Conservation (phyloP, 306 rosid species). For the Rosa multiflora region DNA sequence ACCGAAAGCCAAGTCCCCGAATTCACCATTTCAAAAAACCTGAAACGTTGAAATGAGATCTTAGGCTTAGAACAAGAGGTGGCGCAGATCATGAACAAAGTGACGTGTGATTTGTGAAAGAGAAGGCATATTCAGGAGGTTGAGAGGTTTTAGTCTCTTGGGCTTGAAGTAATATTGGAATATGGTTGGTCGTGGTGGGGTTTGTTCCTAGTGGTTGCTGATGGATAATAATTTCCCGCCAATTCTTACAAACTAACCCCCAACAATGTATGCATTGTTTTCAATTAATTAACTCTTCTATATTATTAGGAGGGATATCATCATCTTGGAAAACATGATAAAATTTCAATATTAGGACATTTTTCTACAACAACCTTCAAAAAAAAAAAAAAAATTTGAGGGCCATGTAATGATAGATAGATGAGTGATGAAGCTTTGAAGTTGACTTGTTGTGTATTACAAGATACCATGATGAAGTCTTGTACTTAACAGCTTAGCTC, state of each 20-base stretch:
- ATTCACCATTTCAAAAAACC: constrained; percentile 50
- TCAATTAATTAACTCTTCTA: not conserved
- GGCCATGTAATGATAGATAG: not conserved
- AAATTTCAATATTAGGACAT: not conserved
- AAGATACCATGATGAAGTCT: constrained; percentile 19
- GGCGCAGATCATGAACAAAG: constrained; percentile 31
- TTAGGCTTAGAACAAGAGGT: constrained; percentile 21
- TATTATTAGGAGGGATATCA: not conserved
- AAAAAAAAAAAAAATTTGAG: not conserved
- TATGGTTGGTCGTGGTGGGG: constrained; percentile 45
- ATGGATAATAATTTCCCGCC: constrained; percentile 11
- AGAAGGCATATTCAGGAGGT: constrained; percentile 32
- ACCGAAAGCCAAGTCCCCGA: constrained; percentile 30
- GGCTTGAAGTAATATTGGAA: constrained; percentile 50
- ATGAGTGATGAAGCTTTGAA: constrained; percentile 11
- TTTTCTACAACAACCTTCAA: not conserved
- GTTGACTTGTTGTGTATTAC: constrained; percentile 19
- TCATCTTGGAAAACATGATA: not conserved
- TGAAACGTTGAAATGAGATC: constrained; percentile 23
- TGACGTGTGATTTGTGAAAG: constrained; percentile 32
- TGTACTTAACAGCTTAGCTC: not conserved
- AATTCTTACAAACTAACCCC: not conserved
- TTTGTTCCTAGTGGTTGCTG: constrained; percentile 45
- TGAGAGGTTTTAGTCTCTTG: constrained; percentile 71
- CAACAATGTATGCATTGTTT: not conserved